A percentile compares a stretch with the other conserved stretches of the same genome.
Evolutionary conservation across 2,329 filamentous ascomycete species (phyloP).

Genomic region (Aspergillus fumigatus): DNA sequence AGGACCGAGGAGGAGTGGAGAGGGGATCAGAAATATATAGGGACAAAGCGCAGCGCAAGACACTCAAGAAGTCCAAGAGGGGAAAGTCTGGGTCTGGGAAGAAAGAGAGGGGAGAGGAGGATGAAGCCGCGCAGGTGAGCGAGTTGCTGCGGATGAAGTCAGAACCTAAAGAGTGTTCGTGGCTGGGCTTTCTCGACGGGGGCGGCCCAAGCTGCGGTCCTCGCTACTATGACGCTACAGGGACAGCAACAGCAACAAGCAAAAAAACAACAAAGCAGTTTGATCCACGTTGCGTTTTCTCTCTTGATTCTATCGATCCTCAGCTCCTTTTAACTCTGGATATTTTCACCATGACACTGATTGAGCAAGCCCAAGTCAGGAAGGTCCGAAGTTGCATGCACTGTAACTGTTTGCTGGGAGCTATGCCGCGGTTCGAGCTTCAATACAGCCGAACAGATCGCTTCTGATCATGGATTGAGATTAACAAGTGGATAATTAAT

Average conservation of each 20-base stretch:
- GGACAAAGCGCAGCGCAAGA: constrained; percentile 7
- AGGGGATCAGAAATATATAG: constrained; percentile 5
- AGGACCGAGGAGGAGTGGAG: not conserved
- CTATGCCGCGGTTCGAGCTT: not conserved
- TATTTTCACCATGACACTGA: not conserved
- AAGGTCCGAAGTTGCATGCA: not conserved
- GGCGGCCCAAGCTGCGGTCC: constrained; percentile 3
- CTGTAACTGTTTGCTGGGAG: not conserved
- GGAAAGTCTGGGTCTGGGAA: constrained; percentile 1
- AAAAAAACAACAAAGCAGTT: not conserved
- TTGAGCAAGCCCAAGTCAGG: not conserved
- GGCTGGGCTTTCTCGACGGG: constrained; percentile 1
- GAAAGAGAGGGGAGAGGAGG: constrained; percentile 1
- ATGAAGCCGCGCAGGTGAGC: constrained; percentile 2
- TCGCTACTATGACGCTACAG: not conserved
- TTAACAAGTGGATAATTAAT: not conserved
- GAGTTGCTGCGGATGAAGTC: constrained; percentile 9
- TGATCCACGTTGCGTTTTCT: not conserved
- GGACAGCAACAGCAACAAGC: not conserved
- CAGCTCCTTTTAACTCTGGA: not conserved
- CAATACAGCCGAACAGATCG: not conserved
- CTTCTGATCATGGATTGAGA: not conserved
- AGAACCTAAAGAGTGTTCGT: not conserved
- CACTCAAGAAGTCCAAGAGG: constrained; percentile 2
- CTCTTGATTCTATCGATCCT: not conserved